phyloP scores from a whole-genome alignment of 2,329 filamentous ascomycete genomes.

The Cladosporium sp. region DNA sequence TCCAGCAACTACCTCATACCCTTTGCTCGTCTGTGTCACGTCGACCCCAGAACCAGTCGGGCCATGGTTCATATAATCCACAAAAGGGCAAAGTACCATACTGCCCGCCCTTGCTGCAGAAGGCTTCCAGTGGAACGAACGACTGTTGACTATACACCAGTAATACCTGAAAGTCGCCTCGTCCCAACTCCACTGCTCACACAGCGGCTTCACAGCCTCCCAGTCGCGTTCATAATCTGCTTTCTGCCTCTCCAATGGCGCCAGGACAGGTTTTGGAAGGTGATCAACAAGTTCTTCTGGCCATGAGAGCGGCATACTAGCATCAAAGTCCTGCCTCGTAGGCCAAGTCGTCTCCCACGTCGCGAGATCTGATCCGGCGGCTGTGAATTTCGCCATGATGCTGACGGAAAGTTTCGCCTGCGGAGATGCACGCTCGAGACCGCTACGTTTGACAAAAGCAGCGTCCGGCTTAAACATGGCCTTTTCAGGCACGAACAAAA shows the following conservation, averaged over 20 bases:
- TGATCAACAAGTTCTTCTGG: conserved; percentile 36
- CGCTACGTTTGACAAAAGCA: conserved; percentile 43
- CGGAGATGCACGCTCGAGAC: conserved; percentile 22
- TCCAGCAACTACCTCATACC: conserved; percentile 54
- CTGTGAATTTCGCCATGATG: conserved; percentile 19
- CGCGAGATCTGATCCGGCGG: background rate
- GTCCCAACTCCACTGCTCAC: conserved; percentile 18
- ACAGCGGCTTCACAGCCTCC: conserved; percentile 13
- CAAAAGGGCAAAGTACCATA: conserved; percentile 67
- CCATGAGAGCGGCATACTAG: conserved; percentile 57
- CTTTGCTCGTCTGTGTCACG: conserved; percentile 47
- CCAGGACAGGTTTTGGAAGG: conserved; percentile 35
- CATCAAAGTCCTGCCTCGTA: conserved; percentile 54
- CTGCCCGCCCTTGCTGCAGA: conserved; percentile 50
- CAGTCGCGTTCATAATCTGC: conserved; percentile 28
- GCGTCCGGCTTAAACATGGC: conserved; percentile 63
- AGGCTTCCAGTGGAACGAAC: conserved; percentile 56
- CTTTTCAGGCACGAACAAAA: conserved; percentile 62
- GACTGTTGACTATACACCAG: conserved; percentile 59
- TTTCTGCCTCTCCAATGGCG: conserved; percentile 27
- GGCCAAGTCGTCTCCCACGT: conserved; percentile 51
- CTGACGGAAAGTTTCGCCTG: conserved; percentile 66
- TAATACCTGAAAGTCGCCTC: conserved; percentile 49
- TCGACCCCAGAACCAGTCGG: conserved; percentile 43
- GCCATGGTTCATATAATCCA: conserved; percentile 65